phyloP scores from a whole-genome alignment of 768 basidiomycete species.

The Stropharia rugosoannulata region DNA sequence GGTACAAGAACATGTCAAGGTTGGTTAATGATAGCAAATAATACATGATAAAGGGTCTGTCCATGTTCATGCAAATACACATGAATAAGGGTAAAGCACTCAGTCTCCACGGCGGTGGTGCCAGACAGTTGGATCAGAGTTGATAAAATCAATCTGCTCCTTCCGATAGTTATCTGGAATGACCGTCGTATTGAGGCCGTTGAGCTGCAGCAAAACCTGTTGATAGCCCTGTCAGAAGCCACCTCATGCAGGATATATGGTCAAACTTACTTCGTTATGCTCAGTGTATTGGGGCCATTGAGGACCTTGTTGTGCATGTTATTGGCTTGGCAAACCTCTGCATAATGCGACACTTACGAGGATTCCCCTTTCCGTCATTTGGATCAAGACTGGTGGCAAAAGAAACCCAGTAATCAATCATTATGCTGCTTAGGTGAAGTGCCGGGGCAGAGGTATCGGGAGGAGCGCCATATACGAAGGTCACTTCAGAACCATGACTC shows the following conservation, averaged over 20 bases:
- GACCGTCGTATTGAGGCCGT: constrained; percentile 22
- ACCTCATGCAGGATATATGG: not conserved
- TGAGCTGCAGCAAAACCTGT: constrained; percentile 8
- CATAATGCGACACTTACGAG: constrained; percentile 24
- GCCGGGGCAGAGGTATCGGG: constrained; percentile 22
- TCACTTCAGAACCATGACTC: constrained; percentile 31
- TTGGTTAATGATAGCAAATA: too few species aligned
- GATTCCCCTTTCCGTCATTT: constrained; percentile 33
- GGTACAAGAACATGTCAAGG: too few species aligned
- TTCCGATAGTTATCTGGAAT: constrained; percentile 35
- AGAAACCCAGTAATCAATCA: constrained; percentile 45
- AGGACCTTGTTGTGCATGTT: too few species aligned
- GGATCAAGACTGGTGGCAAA: constrained; percentile 37
- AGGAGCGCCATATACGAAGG: constrained; percentile 33
- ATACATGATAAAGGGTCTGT: too few species aligned
- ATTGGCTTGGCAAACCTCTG: too few species aligned
- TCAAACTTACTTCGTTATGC: constrained; percentile 16
- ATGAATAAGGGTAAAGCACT: too few species aligned
- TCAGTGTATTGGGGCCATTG: constrained; percentile 30
- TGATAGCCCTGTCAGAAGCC: not conserved
- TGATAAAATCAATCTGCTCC: constrained; percentile 34
- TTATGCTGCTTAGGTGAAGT: constrained; percentile 24
- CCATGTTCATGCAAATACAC: too few species aligned
- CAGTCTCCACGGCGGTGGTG: constrained; percentile 6
- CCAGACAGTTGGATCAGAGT: constrained; percentile 22